A percentile compares a stretch with the other conserved stretches of the same genome.
These are phyloP conservation scores for Globisporangium middletonii DNA, from an alignment of 352 stramenopile genomes.

Conservation along the genomic window DNA sequence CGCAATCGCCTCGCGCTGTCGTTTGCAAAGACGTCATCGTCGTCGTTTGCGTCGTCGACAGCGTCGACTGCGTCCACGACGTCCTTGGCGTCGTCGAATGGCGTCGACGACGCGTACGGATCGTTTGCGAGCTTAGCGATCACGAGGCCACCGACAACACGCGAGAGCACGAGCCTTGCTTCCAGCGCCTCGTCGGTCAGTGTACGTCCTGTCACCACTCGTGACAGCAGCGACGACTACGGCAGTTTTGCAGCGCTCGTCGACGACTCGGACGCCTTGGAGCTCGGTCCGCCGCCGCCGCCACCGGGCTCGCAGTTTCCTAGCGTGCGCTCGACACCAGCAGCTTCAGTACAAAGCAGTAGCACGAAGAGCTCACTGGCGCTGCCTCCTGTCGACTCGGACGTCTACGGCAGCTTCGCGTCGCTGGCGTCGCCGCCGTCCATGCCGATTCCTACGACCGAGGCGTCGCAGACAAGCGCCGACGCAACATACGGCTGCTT, in stretches of 20 bases:
- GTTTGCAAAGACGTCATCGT: constrained; percentile 7
- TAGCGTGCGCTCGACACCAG: background rate
- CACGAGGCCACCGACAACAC: background rate
- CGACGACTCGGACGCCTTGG: constrained; percentile 5
- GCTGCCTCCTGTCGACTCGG: background rate
- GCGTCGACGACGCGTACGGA: constrained; percentile 17
- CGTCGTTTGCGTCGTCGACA: background rate
- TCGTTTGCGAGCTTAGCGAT: constrained; percentile 19
- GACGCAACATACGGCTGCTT: constrained; percentile 16
- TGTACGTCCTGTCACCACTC: too few species aligned
- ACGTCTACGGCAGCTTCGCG: constrained; percentile 34
- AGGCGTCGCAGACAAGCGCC: background rate
- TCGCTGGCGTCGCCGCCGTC: constrained; percentile 14
- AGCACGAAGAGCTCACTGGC: background rate
- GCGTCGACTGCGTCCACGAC: constrained; percentile 1
- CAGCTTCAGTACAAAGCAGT: constrained; percentile 1
- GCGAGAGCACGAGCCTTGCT: too few species aligned
- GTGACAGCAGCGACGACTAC: constrained; percentile 22
- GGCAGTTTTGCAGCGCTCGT: constrained; percentile 35
- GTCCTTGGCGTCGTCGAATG: background rate
- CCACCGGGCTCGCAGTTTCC: constrained; percentile 8
- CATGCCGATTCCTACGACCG: background rate
- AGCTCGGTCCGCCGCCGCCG: constrained; percentile 17
- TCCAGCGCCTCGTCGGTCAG: too few species aligned
- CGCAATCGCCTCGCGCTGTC: constrained; percentile 8